These are phyloP conservation scores for Pichia exigua DNA, from an alignment of 805 yeast genomes.

Conservation along the genomic window DNA sequence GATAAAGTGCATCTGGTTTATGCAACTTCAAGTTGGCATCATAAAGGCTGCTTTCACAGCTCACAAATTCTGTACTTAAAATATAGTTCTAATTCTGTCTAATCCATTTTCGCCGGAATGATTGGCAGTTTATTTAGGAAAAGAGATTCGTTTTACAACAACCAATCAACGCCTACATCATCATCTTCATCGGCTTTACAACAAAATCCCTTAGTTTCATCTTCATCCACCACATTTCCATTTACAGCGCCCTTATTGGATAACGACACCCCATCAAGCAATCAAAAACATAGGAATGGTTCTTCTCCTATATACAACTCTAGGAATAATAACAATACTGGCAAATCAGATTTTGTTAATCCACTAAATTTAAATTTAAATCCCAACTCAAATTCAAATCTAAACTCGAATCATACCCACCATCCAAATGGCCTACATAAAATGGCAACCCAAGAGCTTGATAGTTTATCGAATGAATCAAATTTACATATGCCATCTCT, in stretches of 20 bases:
- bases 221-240: not conserved
- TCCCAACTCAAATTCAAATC: not conserved
- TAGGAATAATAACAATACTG: not conserved
- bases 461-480: not conserved
- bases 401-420: not conserved
- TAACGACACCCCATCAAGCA: not conserved
- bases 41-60: not conserved
- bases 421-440: not conserved
- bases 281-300: not conserved
- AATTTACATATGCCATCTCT: conserved; percentile 2
- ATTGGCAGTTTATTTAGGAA: conserved; percentile 18
- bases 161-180: not conserved
- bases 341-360: not conserved
- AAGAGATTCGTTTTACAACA: conserved; percentile 7
- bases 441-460: not conserved
- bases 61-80: not conserved
- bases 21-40: not conserved
- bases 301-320: not conserved
- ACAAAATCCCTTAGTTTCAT: not conserved
- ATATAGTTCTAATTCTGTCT: not conserved
- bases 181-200: not conserved
- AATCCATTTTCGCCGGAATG: conserved; percentile 7
- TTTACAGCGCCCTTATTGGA: not conserved
- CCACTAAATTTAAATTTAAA: not conserved
- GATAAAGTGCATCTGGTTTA: not conserved